Evolutionary conservation across 2,329 filamentous ascomycete species (phyloP).

Genomic region (Fonsecaea monophora): DNA sequence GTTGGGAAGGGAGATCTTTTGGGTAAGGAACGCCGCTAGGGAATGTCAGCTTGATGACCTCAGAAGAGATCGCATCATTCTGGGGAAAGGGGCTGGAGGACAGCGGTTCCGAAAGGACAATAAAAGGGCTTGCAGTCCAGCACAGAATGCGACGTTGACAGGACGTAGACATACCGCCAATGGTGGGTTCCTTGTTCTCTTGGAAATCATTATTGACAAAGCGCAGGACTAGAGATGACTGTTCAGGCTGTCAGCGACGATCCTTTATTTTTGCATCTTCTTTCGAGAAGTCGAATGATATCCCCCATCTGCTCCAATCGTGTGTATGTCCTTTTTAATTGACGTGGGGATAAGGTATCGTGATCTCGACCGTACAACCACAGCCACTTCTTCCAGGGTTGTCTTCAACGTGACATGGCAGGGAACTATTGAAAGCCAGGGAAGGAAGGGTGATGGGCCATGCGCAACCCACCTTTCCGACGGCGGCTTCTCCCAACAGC

Average conservation of each 20-base stretch:
- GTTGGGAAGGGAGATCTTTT: slow-evolving; percentile 93
- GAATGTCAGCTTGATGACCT: slow-evolving; percentile 21
- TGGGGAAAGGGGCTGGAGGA: neutral
- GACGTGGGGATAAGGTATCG: slow-evolving; percentile 32
- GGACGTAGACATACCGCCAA: slow-evolving; percentile 73
- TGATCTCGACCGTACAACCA: slow-evolving; percentile 30
- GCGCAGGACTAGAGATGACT: slow-evolving; percentile 96
- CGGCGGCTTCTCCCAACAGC: slow-evolving; percentile 93
- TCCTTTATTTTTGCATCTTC: neutral
- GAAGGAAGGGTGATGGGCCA: slow-evolving; percentile 11
- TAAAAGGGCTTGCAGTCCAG: neutral
- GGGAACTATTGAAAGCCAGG: slow-evolving; percentile 29
- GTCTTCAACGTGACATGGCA: slow-evolving; percentile 13
- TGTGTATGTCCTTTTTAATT: slow-evolving; percentile 3
- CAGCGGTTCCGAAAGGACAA: neutral
- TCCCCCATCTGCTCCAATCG: neutral
- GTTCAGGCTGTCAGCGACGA: slow-evolving; percentile 36
- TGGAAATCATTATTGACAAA: slow-evolving; percentile 99
- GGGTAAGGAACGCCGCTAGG: slow-evolving; percentile 91
- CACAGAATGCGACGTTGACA: neutral
- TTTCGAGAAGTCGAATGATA: slow-evolving; percentile 9
- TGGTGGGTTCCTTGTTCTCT: slow-evolving; percentile 99
- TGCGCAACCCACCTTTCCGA: slow-evolving; percentile 80
- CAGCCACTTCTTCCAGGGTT: slow-evolving; percentile 8
- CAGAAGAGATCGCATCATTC: neutral